Conservation (phyloP, 495 filamentous ascomycete genomes). For the Penicillium alfredii region DNA sequence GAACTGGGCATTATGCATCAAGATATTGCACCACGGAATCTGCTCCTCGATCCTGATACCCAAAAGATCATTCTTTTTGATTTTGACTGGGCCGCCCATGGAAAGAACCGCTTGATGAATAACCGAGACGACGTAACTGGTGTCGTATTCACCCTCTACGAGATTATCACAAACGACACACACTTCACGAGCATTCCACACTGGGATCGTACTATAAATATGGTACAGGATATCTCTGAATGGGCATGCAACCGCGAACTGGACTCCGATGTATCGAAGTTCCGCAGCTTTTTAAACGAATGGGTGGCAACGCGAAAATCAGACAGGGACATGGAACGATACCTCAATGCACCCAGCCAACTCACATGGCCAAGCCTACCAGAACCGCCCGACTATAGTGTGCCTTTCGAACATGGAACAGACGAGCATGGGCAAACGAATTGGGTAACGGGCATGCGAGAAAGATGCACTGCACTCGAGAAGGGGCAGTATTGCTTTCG, state of each 20-base stretch:
- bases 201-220: conserved; percentile 15
- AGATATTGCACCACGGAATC: conserved; percentile 34
- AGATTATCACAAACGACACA: conserved; percentile 35
- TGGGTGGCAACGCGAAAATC: conserved; percentile 15
- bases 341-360: conserved; percentile 14
- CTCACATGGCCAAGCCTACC: conserved; percentile 19
- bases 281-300: conserved; percentile 18
- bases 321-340: conserved; percentile 14
- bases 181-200: conserved; percentile 13
- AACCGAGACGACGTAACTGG: conserved; percentile 32
- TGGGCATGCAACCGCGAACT: conserved; percentile 18
- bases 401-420: conserved; percentile 15
- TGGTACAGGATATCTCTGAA: conserved; percentile 17
- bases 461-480: conserved; percentile 14
- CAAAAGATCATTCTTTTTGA: conserved; percentile 34
- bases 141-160: conserved; percentile 35
- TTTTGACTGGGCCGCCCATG: conserved; percentile 27
- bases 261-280: conserved; percentile 17
- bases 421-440: conserved; percentile 11
- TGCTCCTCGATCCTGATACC: conserved; percentile 28
- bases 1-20: conserved; percentile 34
- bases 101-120: conserved; percentile 13
- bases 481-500: conserved; percentile 20
- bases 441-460: conserved; percentile 12
- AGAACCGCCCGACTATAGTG: conserved; percentile 13